phyloP scores from a whole-genome alignment of 345 rosid genomes.

The Ailanthus altissimus region DNA sequence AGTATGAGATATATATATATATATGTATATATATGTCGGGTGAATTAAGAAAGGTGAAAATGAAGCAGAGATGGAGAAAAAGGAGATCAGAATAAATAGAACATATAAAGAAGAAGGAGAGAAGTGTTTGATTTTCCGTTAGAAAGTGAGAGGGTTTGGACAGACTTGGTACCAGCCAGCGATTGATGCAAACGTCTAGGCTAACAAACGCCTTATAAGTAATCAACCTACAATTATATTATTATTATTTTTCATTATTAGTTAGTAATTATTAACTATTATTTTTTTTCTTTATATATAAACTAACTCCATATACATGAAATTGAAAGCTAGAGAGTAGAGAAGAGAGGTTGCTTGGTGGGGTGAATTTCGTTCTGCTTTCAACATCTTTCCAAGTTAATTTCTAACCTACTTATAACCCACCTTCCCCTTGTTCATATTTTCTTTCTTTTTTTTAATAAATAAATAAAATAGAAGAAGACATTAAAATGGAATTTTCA shows the following conservation, averaged over 20 bases:
- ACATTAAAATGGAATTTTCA: too few species aligned
- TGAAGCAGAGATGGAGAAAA: neutral
- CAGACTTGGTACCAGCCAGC: slow-evolving; percentile 40
- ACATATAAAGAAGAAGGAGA: neutral
- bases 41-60: neutral
- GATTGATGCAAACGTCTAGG: slow-evolving; percentile 70
- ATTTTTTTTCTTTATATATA: too few species aligned
- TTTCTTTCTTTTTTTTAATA: neutral
- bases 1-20: too few species aligned
- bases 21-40: too few species aligned
- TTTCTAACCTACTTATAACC: slow-evolving; percentile 76
- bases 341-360: slow-evolving; percentile 60
- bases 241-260: too few species aligned
- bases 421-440: neutral
- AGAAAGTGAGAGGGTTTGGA: slow-evolving; percentile 56
- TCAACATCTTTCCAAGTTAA: slow-evolving; percentile 68
- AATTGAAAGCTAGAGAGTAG: neutral
- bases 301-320: neutral
- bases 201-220: slow-evolving; percentile 67
- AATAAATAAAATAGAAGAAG: too few species aligned
- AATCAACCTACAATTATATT: slow-evolving; percentile 23
- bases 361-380: slow-evolving; percentile 67
- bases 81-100: neutral
- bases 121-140: slow-evolving; percentile 43
- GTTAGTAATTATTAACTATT: too few species aligned